phyloP scores from a whole-genome alignment of 768 basidiomycete genomes.

The Galerina sulciceps region DNA sequence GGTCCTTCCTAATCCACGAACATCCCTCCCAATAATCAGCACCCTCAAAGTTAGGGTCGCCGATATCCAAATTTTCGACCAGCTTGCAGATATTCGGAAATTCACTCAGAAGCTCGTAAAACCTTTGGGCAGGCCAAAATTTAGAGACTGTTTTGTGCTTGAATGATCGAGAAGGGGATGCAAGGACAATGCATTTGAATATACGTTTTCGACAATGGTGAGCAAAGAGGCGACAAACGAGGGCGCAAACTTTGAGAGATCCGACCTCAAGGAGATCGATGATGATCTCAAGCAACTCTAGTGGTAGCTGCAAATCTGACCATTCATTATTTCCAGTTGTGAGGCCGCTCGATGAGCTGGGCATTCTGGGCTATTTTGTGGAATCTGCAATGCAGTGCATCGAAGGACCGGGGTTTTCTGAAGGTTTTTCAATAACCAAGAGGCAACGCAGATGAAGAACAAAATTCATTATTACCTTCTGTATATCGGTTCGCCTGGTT shows the following conservation, averaged over 20 bases:
- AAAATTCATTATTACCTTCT: too few relatives aligned
- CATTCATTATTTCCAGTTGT: too few relatives aligned
- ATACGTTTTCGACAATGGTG: conserved; percentile 9
- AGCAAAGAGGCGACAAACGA: conserved; percentile 10
- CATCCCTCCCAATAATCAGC: conserved; percentile 13
- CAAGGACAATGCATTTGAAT: conserved; percentile 9
- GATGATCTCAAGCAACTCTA: conserved; percentile 14
- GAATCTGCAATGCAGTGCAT: too few relatives aligned
- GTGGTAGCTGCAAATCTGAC: conserved; percentile 2
- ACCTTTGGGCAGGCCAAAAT: conserved; percentile 1
- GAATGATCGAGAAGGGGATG: neutral
- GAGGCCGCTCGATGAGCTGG: too few relatives aligned
- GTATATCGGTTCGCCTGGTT: too few relatives aligned
- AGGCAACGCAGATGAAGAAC: too few relatives aligned
- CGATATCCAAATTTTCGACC: conserved; percentile 12
- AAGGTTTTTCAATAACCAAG: too few relatives aligned
- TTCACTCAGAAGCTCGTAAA: conserved; percentile 1
- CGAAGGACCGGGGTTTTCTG: too few relatives aligned
- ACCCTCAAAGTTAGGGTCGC: neutral
- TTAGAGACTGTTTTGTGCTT: neutral
- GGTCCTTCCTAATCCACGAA: conserved; percentile 15
- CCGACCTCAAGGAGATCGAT: conserved; percentile 5
- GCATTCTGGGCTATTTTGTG: too few relatives aligned
- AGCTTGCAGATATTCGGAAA: conserved; percentile 10
- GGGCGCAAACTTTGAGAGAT: conserved; percentile 13